phyloP scores from a whole-genome alignment of 495 filamentous ascomycete species.

The Aspergillus bertholletiae region DNA sequence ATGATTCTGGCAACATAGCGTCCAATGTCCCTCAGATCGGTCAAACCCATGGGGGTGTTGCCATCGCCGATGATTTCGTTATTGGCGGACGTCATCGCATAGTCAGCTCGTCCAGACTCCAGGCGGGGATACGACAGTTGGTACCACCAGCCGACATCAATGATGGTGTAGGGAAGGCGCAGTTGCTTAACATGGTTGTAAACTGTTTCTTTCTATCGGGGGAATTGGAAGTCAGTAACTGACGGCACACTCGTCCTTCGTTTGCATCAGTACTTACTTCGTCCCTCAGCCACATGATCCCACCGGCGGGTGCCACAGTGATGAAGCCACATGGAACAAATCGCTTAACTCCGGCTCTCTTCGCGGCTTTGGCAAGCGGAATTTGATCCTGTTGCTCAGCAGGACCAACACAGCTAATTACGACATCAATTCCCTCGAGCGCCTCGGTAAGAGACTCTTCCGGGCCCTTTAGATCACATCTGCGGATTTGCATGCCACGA shows the following conservation, averaged over 20 bases:
- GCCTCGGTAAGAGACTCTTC: slow-evolving; percentile 45
- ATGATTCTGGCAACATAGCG: slow-evolving; percentile 54
- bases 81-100: slow-evolving; percentile 41
- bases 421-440: slow-evolving; percentile 47
- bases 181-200: slow-evolving; percentile 52
- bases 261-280: slow-evolving; percentile 27
- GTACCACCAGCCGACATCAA: slow-evolving; percentile 62
- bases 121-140: slow-evolving; percentile 49
- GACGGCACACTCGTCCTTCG: not conserved
- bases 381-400: slow-evolving; percentile 48
- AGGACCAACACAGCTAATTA: slow-evolving; percentile 51
- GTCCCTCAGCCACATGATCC: slow-evolving; percentile 46
- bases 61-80: slow-evolving; percentile 51
- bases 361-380: slow-evolving; percentile 51
- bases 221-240: slow-evolving; percentile 5
- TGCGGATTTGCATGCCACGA: slow-evolving; percentile 45
- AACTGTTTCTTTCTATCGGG: slow-evolving; percentile 50
- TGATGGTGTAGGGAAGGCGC: slow-evolving; percentile 55
- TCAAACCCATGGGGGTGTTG: slow-evolving; percentile 43
- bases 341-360: slow-evolving; percentile 51
- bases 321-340: slow-evolving; percentile 57
- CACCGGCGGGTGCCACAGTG: slow-evolving; percentile 44
- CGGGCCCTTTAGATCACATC: slow-evolving; percentile 42
- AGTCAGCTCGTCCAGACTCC: slow-evolving; percentile 51
- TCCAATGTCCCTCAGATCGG: slow-evolving; percentile 54